Evolutionary conservation across 352 stramenopile species (phyloP), one percentile per base, ranked within the genome.

Genomic region (Lagenidium sp.): DNA sequence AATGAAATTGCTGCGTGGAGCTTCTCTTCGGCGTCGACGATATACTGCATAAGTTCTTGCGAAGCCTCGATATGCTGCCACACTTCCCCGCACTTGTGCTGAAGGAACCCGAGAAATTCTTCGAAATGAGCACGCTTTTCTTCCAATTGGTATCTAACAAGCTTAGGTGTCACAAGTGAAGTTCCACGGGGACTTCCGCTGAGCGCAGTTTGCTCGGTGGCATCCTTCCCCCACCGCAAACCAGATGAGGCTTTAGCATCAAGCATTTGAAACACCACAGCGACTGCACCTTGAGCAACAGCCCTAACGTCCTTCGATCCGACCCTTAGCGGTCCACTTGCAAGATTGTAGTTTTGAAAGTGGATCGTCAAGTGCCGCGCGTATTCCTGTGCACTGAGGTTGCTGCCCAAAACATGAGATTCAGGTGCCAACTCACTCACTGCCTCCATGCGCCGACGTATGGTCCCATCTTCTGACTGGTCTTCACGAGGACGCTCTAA

Each of bases 61-160:
- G 75, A 87, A 0, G 61, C 44, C 43, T 70, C 43, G 31, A 91
- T 68, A 37, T 64, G 70, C 4, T 71, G 49, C 78, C 78, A 91
- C 6, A 84, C 72, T 7, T 59, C 55, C 4, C 37, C 50, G 47
- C 75, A 88, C 6, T 72, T 74, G 28, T 60, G 66, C 28, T 85
- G 61, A 20, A 94, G 35, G 34, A 94, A 94, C 6, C 56, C 43
- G 22, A 87, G 43, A 23, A 91, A 88, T 20, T 68, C 57, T 16
- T 61, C 47, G 24, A 82, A 74, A 11, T 74, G 65, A 41, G 60
- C 59, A 18, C 57, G 55, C 41, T 94, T 94, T 44, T 94, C 78
- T 55, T 91, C 71, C 7, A 94, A 54, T 40, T 94, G 81, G 39
- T 85, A 91, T 6, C 80, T 77, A 35, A 91, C 74, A n/a, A 94